Conservation (phyloP, 805 yeast species). For the Monosporozyma unispora region DNA sequence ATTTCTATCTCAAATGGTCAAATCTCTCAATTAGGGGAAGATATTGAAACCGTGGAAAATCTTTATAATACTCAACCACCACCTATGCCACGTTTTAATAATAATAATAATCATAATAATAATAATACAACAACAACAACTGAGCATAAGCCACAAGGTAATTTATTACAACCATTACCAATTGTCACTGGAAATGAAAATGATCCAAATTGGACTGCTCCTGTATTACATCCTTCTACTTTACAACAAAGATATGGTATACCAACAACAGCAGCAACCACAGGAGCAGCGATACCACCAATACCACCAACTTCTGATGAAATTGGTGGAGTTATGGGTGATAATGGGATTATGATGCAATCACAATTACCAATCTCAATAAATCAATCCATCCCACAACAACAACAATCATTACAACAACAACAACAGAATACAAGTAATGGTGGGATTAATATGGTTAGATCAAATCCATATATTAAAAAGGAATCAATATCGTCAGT, state of each 20-base stretch:
- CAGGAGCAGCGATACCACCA: neutral
- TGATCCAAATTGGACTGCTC: neutral
- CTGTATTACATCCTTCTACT: neutral
- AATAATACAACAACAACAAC: neutral
- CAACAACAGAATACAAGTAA: conserved; percentile 3
- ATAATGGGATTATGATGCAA: neutral
- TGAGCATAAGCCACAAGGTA: neutral
- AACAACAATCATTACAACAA: conserved; percentile 2
- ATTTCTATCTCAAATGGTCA: conserved; percentile 81
- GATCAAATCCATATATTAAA: neutral
- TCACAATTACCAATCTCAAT: neutral
- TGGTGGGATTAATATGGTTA: neutral
- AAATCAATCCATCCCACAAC: neutral
- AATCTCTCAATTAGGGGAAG: conserved; percentile 60
- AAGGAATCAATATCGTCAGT: neutral
- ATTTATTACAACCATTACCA: neutral
- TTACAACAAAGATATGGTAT: neutral
- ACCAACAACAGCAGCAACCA: no score
- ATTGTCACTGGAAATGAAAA: neutral
- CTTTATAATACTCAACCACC: conserved; percentile 30
- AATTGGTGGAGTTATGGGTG: neutral
- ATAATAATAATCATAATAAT: neutral
- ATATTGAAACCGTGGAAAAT: conserved; percentile 30
- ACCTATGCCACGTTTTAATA: conserved; percentile 9
- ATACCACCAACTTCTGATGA: neutral